Percentiles rank a stretch among this genome's conserved stretches.
Conservation (phyloP, 163 green algal species). For the Scenedesmus sp. region DNA sequence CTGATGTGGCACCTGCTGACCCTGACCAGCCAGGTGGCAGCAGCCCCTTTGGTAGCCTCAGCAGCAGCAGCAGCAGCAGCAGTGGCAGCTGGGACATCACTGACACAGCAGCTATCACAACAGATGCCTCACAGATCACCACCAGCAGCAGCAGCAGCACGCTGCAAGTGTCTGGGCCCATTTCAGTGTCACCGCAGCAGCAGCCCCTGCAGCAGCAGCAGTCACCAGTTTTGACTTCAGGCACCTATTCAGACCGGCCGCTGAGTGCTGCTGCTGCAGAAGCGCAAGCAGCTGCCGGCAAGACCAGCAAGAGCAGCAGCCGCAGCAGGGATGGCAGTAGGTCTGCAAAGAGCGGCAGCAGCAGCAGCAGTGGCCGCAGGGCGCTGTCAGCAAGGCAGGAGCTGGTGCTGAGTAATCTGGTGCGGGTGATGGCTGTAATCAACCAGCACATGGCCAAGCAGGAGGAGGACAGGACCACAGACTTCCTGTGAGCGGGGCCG, state of each 20-base stretch:
- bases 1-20: neutral
- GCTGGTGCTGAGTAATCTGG: constrained; percentile 57
- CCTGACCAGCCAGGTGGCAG: neutral
- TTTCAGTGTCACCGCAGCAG: neutral
- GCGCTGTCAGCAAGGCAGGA: constrained; percentile 49
- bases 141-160: constrained; percentile 28
- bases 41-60: neutral
- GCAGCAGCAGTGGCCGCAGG: neutral
- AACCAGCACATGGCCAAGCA: constrained; percentile 58
- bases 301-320: neutral
- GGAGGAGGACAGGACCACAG: constrained; percentile 61
- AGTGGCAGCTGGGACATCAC: neutral
- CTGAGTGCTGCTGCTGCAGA: neutral
- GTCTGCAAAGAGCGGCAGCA: constrained; percentile 12
- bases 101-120: neutral
- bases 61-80: constrained; percentile 3
- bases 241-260: neutral
- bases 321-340: neutral
- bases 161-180: neutral
- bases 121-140: neutral
- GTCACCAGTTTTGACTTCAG: neutral
- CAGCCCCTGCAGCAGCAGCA: neutral
- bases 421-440: constrained; percentile 62
- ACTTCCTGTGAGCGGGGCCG: constrained; percentile 53
- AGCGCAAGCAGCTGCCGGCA: neutral